These are phyloP conservation scores for Exophiala phaeomuriformis DNA, from an alignment of 2,329 filamentous ascomycete species.

Conservation along the genomic window DNA sequence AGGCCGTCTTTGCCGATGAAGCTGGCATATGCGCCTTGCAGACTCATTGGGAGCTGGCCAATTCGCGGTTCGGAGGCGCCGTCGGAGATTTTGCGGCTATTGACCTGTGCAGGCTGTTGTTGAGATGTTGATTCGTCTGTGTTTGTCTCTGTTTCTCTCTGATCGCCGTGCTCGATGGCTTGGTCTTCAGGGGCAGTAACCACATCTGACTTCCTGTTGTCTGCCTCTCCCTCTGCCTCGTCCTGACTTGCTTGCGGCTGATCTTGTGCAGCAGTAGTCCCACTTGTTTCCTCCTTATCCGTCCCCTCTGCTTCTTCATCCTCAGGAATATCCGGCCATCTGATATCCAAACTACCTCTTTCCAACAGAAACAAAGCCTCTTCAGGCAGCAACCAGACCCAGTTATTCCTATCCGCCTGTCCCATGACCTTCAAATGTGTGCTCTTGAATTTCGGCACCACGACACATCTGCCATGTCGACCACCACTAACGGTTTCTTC, in stretches of 20 bases:
- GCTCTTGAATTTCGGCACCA: slow-evolving; percentile 66
- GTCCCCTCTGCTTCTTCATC: slow-evolving; percentile 15
- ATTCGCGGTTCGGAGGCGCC: slow-evolving; percentile 19
- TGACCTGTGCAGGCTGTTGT: neutral
- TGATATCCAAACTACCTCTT: slow-evolving; percentile 75
- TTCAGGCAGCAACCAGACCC: slow-evolving; percentile 80
- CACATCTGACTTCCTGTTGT: too few species aligned
- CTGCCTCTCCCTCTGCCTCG: neutral
- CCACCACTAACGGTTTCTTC: slow-evolving; percentile 20
- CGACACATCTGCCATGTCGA: slow-evolving; percentile 35
- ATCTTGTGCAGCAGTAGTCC: too few species aligned
- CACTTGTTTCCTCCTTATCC: too few species aligned
- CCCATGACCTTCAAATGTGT: slow-evolving; percentile 72
- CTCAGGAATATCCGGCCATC: slow-evolving; percentile 58
- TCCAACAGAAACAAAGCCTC: slow-evolving; percentile 87
- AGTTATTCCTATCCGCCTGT: slow-evolving; percentile 55
- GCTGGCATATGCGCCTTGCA: slow-evolving; percentile 83
- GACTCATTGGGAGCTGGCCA: slow-evolving; percentile 70
- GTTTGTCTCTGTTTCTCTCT: neutral
- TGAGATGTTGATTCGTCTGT: neutral
- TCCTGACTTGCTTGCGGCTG: neutral
- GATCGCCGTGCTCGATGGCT: neutral
- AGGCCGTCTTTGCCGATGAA: slow-evolving; percentile 63
- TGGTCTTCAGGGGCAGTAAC: too few species aligned
- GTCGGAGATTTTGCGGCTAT: neutral